These are phyloP conservation scores for Zymoseptoria brevis DNA, from an alignment of 2,329 filamentous ascomycete species.

Conservation along the genomic window DNA sequence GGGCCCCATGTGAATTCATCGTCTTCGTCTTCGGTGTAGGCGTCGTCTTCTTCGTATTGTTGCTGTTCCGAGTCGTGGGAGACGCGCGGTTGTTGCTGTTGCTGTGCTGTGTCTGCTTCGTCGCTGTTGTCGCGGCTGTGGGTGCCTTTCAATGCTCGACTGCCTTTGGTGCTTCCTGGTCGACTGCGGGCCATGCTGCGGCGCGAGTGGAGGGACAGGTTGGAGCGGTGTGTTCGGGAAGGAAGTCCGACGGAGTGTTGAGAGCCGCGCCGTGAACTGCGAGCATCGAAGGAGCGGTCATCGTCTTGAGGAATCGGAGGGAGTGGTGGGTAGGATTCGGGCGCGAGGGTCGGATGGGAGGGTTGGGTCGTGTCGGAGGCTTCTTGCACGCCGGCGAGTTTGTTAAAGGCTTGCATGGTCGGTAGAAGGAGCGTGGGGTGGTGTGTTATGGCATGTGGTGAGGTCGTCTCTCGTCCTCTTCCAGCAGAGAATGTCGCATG, in stretches of 20 bases:
- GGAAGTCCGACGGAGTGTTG: slow-evolving; percentile 2
- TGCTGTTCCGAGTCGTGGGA: not conserved
- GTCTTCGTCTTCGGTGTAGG: slow-evolving; percentile 44
- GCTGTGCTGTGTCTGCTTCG: not conserved
- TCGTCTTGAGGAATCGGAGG: slow-evolving; percentile 20
- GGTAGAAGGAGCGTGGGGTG: not conserved
- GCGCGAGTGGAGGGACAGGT: slow-evolving; percentile 27
- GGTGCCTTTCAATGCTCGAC: not conserved
- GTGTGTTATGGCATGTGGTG: not conserved
- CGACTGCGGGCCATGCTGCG: slow-evolving; percentile 18
- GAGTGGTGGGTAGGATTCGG: slow-evolving; percentile 13
- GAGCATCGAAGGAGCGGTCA: slow-evolving; percentile 8
- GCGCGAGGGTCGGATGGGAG: slow-evolving; percentile 10
- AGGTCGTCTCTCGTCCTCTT: not conserved
- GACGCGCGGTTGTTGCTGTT: not conserved
- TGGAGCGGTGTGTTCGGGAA: slow-evolving; percentile 18
- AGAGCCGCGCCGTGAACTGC: not conserved
- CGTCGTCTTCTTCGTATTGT: slow-evolving; percentile 10
- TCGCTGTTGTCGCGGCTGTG: slow-evolving; percentile 1
- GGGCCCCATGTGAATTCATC: slow-evolving; percentile 81
- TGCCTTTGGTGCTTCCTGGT: slow-evolving; percentile 5
- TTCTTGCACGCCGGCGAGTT: slow-evolving; percentile 28
- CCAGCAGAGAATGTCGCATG: not conserved
- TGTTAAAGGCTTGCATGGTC: slow-evolving; percentile 29
- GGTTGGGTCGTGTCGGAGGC: slow-evolving; percentile 17